Conservation (phyloP, 495 filamentous ascomycete species). For the Hamigera avellanea region DNA sequence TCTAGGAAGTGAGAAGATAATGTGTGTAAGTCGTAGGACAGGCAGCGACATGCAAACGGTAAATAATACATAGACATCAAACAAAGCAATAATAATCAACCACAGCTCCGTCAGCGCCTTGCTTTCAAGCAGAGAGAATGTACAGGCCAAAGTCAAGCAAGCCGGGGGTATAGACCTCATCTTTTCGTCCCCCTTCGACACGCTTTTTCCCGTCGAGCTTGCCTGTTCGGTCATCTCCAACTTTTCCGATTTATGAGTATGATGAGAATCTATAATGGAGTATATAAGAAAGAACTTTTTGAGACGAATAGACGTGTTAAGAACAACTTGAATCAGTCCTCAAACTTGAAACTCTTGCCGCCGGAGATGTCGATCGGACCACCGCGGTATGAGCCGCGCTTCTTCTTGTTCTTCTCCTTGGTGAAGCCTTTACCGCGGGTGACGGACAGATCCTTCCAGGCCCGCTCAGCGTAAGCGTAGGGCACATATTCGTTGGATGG, state of each 20-base stretch:
- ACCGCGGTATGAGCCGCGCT: slow-evolving; percentile 73
- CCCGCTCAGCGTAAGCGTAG: slow-evolving; percentile 81
- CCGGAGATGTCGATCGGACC: slow-evolving; percentile 63
- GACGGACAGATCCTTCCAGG: slow-evolving; percentile 74
- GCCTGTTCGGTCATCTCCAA: slow-evolving; percentile 13
- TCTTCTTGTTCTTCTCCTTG: slow-evolving; percentile 99
- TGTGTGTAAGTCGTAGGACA: not conserved
- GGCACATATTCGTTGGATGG: slow-evolving; percentile 61
- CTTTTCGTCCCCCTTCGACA: too few species aligned
- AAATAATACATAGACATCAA: not conserved
- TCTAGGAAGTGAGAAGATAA: not conserved
- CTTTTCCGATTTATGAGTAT: too few species aligned
- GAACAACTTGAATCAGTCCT: too few species aligned
- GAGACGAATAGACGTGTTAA: too few species aligned
- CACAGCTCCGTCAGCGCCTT: slow-evolving; percentile 19
- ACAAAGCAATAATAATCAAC: slow-evolving; percentile 4
- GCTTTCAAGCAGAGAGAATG: slow-evolving; percentile 9
- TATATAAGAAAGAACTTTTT: too few species aligned
- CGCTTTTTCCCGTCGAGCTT: too few species aligned
- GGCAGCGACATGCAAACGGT: not conserved
- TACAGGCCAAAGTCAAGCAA: not conserved
- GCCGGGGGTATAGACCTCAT: not conserved
- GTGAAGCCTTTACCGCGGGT: slow-evolving; percentile 96
- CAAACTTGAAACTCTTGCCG: slow-evolving; percentile 75
- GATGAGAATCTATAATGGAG: too few species aligned